Conservation (phyloP, 2,329 filamentous ascomycete species). For the Fusarium nygamai region DNA sequence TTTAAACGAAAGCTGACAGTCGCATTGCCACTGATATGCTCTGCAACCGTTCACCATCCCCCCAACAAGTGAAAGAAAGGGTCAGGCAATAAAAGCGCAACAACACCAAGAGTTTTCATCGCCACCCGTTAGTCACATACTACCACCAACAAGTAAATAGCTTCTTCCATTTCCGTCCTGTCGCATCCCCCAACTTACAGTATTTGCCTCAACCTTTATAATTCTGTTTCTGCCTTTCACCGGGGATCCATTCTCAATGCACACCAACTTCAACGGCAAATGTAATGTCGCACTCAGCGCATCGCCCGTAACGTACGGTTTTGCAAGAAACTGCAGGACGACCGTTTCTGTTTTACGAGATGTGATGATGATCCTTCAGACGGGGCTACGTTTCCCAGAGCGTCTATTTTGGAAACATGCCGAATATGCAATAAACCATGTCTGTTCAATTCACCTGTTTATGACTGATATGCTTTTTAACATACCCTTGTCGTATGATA, state of each 20-base stretch:
- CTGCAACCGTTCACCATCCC: not conserved
- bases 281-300: constrained; percentile 5
- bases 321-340: not conserved
- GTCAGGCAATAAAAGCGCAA: constrained; percentile 1
- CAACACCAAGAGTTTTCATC: constrained; percentile 25
- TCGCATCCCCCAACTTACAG: not conserved
- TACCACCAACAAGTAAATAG: constrained; percentile 13
- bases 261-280: constrained; percentile 5
- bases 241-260: not conserved
- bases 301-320: constrained; percentile 3
- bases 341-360: constrained; percentile 10
- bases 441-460: not conserved
- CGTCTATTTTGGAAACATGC: constrained; percentile 8
- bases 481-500: constrained; percentile 24
- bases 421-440: constrained; percentile 9
- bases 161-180: constrained; percentile 18
- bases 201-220: not conserved
- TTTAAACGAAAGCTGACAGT: not conserved
- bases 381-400: not conserved
- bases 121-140: constrained; percentile 26
- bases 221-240: not conserved
- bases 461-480: not conserved
- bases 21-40: constrained; percentile 14
- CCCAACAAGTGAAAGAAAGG: constrained; percentile 1
- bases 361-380: not conserved